phyloP scores from a whole-genome alignment of 1,284 basidiomycete species.

The Ceratobasidium sp. region DNA sequence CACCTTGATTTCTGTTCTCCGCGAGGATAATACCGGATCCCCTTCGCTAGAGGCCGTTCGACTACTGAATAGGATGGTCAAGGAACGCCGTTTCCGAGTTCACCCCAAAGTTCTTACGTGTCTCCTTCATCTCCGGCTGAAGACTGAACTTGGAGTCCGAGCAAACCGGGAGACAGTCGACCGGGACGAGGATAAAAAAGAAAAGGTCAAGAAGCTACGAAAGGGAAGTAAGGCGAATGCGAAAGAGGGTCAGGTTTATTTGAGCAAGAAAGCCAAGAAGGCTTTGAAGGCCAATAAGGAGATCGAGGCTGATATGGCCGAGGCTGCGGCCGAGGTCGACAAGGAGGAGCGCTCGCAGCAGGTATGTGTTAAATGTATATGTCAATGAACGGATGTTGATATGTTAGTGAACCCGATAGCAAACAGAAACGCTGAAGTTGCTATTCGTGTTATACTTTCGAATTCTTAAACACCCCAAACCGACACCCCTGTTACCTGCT shows the following conservation, averaged over 20 bases:
- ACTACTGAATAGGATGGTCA: slow-evolving; percentile 94
- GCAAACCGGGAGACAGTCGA: slow-evolving; percentile 64
- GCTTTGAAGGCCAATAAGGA: slow-evolving; percentile 81
- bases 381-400: not conserved
- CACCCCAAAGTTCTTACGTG: slow-evolving; percentile 89
- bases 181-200: slow-evolving; percentile 60
- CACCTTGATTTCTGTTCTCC: slow-evolving; percentile 82
- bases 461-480: slow-evolving; percentile 87
- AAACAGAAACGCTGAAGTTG: slow-evolving; percentile 98
- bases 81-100: slow-evolving; percentile 89
- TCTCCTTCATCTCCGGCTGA: slow-evolving; percentile 85
- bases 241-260: slow-evolving; percentile 69
- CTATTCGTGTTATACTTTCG: slow-evolving; percentile 98
- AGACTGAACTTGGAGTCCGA: slow-evolving; percentile 80
- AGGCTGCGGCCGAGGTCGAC: slow-evolving; percentile 94
- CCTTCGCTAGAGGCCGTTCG: slow-evolving; percentile 90
- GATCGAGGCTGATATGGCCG: slow-evolving; percentile 87
- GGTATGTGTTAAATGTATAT: slow-evolving; percentile 57
- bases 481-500: slow-evolving; percentile 82
- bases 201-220: slow-evolving; percentile 53
- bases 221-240: slow-evolving; percentile 58
- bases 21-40: slow-evolving; percentile 76
- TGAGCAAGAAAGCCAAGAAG: slow-evolving; percentile 89
- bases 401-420: slow-evolving; percentile 55
- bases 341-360: slow-evolving; percentile 85